Conservation (phyloP, 148 eudicot genomes). For the Cornus controversa region DNA sequence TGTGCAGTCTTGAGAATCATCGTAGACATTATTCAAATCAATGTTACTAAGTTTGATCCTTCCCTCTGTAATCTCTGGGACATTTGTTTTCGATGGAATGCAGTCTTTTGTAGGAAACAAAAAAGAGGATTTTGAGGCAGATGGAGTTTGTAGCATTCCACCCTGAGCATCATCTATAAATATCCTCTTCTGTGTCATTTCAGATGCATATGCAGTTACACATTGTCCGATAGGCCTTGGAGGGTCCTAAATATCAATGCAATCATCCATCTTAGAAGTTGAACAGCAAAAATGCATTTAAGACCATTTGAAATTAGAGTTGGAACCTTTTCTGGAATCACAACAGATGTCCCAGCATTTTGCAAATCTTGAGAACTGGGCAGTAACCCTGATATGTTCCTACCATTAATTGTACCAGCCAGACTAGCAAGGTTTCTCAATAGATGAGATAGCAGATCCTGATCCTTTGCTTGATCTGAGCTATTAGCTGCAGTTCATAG, state of each 20-base stretch:
- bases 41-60: conserved; percentile 40
- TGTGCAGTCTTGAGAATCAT: conserved; percentile 59
- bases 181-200: conserved; percentile 26
- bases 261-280: conserved; percentile 21
- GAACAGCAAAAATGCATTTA: not conserved
- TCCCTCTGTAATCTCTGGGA: conserved; percentile 22
- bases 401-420: conserved; percentile 49
- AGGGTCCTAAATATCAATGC: conserved; percentile 39
- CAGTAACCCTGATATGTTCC: conserved; percentile 37
- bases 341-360: conserved; percentile 43
- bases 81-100: conserved; percentile 29
- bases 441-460: conserved; percentile 80
- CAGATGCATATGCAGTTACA: conserved; percentile 25
- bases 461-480: conserved; percentile 64
- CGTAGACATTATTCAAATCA: conserved; percentile 74
- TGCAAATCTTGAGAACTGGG: conserved; percentile 54
- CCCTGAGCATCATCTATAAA: conserved; percentile 20
- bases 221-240: conserved; percentile 31
- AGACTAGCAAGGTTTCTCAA: conserved; percentile 65
- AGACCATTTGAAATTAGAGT: conserved; percentile 10
- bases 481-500: conserved; percentile 60
- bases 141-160: conserved; percentile 24
- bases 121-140: conserved; percentile 28
- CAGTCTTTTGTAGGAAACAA: conserved; percentile 21
- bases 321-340: conserved; percentile 56